Base-by-base conservation (phyloP, 1,284 basidiomycete species). In the Sporisorium iseilematis-ciliati region DNA sequence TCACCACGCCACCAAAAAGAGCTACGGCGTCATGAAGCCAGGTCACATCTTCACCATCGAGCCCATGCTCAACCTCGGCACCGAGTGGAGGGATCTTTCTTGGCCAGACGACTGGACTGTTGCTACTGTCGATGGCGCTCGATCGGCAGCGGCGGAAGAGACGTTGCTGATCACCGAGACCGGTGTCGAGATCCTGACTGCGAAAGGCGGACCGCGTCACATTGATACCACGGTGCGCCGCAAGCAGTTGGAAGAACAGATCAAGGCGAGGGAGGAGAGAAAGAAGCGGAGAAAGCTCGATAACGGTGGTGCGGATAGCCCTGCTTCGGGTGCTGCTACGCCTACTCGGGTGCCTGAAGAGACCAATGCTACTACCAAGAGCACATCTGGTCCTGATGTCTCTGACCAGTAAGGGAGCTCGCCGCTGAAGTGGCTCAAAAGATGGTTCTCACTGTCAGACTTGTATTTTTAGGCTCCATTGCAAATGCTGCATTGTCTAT, bases 1-100 rank as follows among this genome's bases (percentile, higher is more conserved):
- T 40, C 94, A 97, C 83, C 87, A 89, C 63, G 57, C 70, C 31
- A 85, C 82, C 45, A 85, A 84, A 67, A 83, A 85, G 69, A 66
- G 78, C n/a, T 81, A 74, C 49, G 83, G 83, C 31, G 61, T 77
- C 33, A 85, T 85, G 83, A 78, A 83, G 72, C 73, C 77, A 0
- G 83, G 83, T 11, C 81, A 84, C 59, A 77, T 77, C 62, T 77
- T 77, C 55, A 84, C 79, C 21, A 85, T 85, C 61, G 83, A 85
- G 50, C 83, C 83, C n/a, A 85, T 85, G 83, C 48, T 85, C 38
- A 84, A 84, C 63, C 57, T 79, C 7, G 82, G 82, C 33, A 61
- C 64, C 23, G 65, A 79, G 21, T 78, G 75, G 69, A 57, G 76
- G 8, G 81, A 84, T 49, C 65, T 84, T n/a, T 76, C 75, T 3